Evolutionary conservation across 2,329 filamentous ascomycete genomes (phyloP), one percentile per base, ranked within the genome.

Genomic region (Nemania sp.): DNA sequence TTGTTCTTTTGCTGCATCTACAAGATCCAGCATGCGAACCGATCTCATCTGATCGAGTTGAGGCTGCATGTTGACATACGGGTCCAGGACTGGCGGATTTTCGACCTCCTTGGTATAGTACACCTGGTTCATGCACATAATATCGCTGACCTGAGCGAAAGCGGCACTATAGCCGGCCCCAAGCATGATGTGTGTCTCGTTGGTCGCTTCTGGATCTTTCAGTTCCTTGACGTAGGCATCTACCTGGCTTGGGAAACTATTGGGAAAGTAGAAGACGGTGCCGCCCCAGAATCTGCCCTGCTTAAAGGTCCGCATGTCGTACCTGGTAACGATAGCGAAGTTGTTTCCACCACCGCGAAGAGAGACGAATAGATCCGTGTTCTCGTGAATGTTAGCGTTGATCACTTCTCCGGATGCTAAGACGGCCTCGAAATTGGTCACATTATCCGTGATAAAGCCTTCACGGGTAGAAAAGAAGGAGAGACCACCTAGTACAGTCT

Each of bases 141-240:
- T 3, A 15, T n/a, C 9, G 23, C 11, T 2, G 26, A 30, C 12
- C 43, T 49, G 15, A 64, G 48, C 42, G 40, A 61, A 66, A 1
- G 54, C 59, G 9, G 59, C 31, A 36, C 58, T 61, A 3, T 22
- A 40, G 17, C 36, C 36, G 15, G 19, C 19, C 17, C 36, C 19
- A 24, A 66, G 24, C 63, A 66, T 64, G 7, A 67, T 28, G 22
- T 67, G 63, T 14, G 64, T 64, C 3, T 60, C 40, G 5, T 28
- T 14, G 30, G n/a, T 51, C 3, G 60, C 59, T 11, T 61, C 47
- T 0, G 61, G 57, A 17, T 56, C 54, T 9, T 54, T 30, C 2
- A 68, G 52, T 17, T 65, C 51, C 1, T 34, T 3, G 14, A 64
- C 61, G 8, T 63, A 49, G 1, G 62, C 57, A 5, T 66, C 50